Base-by-base conservation (phyloP, 805 yeast genomes). In the Clavispora vitiphila region DNA sequence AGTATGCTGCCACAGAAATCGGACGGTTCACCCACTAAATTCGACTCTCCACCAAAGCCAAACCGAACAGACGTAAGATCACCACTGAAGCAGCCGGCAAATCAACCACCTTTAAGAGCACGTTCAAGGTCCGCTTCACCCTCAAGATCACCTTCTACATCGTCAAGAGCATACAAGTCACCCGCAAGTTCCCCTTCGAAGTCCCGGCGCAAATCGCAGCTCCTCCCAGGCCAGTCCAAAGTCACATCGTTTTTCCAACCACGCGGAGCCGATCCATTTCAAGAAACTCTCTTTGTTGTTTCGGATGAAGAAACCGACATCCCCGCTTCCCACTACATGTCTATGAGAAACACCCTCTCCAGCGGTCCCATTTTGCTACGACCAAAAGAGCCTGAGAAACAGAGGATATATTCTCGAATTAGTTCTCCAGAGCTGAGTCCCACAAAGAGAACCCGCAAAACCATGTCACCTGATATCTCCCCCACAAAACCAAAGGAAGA, bases 211-310 rank as follows among this genome's bases (percentile, higher is more conserved):
- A 18, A 42, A n/a, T 27, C 27, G 8, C 10, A 37, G 21, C 34
- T 47, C 3, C 40, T 42, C 2, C 54, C 54, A 4, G 57, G 58
- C 8, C 58, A 54, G 32, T 39, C 49, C 3, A 44, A 41, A n/a
- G 42, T 54, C 14, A 48, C 55, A 5, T 38, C 49, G 2, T 54
- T 50, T 35, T 43, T 54, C 21, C 43, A 29, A 31, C 37, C 42
- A 4, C 41, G 34, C 8, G 26, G 34, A n/a, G 30, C 38, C 6
- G 25, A 25, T 20, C 47, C 52, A 11, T 34, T 37, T 12, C 26
- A 34, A 8, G 39, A 41, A 21, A 36, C 46, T 5, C 30, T 47
- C 4, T 40, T 47, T 30, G 47, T 51, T 4, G 19, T 25, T 7
- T 45, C 52, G 1, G 52, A 44, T 12, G 52, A 49, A 7, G 49